phyloP scores from a whole-genome alignment of 371 early-diverging fungal genomes.

The Capillidium heterosporum region DNA sequence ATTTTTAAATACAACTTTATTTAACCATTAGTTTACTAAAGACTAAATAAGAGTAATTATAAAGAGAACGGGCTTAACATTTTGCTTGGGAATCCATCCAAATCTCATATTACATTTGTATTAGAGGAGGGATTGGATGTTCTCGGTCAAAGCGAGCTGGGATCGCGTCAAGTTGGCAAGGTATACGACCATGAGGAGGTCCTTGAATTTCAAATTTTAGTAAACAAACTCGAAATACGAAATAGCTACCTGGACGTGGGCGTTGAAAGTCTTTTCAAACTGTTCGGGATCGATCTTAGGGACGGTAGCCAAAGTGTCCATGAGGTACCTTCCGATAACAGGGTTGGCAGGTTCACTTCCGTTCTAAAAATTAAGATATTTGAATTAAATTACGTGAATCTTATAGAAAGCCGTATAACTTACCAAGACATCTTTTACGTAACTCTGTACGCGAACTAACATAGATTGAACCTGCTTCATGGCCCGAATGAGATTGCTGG shows the following conservation, averaged over 20 bases:
- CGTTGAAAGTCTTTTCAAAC: conserved; percentile 81
- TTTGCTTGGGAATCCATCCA: too few relatives aligned
- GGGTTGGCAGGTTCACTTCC: conserved; percentile 47
- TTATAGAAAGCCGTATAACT: conserved; percentile 12
- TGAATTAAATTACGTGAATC: background rate
- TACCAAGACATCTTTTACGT: conserved; percentile 64
- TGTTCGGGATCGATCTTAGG: conserved; percentile 69
- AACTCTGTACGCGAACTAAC: conserved; percentile 64
- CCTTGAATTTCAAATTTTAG: conserved; percentile 31
- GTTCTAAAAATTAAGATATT: conserved; percentile 14
- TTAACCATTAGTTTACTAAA: too few relatives aligned
- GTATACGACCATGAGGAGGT: conserved; percentile 87
- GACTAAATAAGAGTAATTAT: too few relatives aligned
- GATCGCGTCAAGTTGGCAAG: conserved; percentile 85
- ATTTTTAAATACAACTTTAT: too few relatives aligned
- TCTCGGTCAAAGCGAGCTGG: conserved; percentile 81
- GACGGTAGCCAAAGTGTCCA: conserved; percentile 81
- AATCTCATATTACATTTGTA: too few relatives aligned
- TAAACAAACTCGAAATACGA: conserved; percentile 20
- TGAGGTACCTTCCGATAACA: conserved; percentile 75
- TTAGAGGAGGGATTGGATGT: conserved; percentile 60
- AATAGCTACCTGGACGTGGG: conserved; percentile 49
- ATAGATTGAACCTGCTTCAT: conserved; percentile 59
- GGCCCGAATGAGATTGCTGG: conserved; percentile 74
- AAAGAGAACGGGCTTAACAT: too few relatives aligned